Conservation (phyloP, 305 asterid genomes). For the Fraxinus velutina region DNA sequence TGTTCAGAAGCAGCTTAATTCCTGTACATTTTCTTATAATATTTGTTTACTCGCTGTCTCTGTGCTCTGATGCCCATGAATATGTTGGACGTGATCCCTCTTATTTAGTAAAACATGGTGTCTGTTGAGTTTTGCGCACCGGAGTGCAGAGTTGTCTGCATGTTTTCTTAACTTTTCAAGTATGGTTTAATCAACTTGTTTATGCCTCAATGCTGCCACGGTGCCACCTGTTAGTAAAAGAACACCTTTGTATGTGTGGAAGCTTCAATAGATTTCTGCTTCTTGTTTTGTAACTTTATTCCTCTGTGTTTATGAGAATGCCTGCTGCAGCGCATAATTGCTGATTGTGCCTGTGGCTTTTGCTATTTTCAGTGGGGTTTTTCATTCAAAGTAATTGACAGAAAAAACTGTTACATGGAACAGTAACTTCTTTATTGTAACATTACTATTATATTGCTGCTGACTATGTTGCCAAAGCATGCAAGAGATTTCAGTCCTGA, state of each 20-base stretch:
- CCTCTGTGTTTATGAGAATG: neutral
- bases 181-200: neutral
- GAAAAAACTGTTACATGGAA: neutral
- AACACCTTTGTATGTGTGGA: neutral
- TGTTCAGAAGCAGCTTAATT: neutral
- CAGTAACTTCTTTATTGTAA: neutral
- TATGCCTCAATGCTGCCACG: neutral
- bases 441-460: neutral
- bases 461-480: neutral
- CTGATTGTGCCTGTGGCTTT: neutral
- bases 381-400: neutral
- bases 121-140: neutral
- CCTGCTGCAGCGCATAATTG: neutral
- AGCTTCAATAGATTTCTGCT: neutral
- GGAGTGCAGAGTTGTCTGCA: neutral
- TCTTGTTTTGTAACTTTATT: neutral
- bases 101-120: neutral
- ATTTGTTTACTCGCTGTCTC: neutral
- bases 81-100: neutral
- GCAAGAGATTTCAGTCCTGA: neutral
- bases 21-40: neutral
- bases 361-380: neutral
- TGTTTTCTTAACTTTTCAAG: neutral
- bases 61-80: neutral
- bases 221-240: neutral